Evolutionary conservation across 495 filamentous ascomycete species (phyloP).

Genomic region (Penicillium pulvis): DNA sequence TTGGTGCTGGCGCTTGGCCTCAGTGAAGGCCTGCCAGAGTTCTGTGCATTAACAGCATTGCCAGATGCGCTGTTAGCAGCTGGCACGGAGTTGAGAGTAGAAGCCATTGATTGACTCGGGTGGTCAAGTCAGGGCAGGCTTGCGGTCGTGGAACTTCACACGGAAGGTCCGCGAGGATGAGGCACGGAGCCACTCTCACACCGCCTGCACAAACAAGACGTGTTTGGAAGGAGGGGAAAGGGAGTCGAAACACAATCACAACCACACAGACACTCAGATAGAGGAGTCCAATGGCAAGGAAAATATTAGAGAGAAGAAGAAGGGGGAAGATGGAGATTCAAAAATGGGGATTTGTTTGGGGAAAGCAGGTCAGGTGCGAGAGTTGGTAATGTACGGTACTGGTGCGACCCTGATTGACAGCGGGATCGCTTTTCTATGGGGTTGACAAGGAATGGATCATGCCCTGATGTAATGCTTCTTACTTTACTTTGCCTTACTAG

Average conservation of each 20-base stretch:
- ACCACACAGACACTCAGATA: constrained; percentile 7
- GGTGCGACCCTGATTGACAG: constrained; percentile 24
- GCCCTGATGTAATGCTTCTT: constrained; percentile 1
- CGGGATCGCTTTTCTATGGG: constrained; percentile 2
- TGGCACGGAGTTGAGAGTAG: constrained; percentile 48
- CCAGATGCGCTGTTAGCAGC: constrained; percentile 50
- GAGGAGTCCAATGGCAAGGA: constrained; percentile 11
- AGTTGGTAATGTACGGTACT: constrained; percentile 21
- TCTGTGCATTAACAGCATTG: constrained; percentile 44
- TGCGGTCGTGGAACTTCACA: constrained; percentile 44
- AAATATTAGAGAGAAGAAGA: constrained; percentile 5
- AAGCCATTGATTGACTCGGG: constrained; percentile 50
- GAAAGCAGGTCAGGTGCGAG: constrained; percentile 25
- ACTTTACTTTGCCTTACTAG: background rate
- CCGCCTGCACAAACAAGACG: constrained; percentile 43
- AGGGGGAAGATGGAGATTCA: constrained; percentile 3
- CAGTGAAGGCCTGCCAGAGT: constrained; percentile 47
- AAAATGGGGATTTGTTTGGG: constrained; percentile 20
- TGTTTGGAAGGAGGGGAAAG: constrained; percentile 12
- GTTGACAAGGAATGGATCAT: background rate
- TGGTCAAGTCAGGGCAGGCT: constrained; percentile 36
- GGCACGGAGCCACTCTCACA: constrained; percentile 39
- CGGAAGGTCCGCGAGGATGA: constrained; percentile 39
- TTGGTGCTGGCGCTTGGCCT: constrained; percentile 55
- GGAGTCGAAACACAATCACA: background rate